Base-by-base conservation (phyloP, 176 grass and related monocot species). In the Triticum dicoccoides region DNA sequence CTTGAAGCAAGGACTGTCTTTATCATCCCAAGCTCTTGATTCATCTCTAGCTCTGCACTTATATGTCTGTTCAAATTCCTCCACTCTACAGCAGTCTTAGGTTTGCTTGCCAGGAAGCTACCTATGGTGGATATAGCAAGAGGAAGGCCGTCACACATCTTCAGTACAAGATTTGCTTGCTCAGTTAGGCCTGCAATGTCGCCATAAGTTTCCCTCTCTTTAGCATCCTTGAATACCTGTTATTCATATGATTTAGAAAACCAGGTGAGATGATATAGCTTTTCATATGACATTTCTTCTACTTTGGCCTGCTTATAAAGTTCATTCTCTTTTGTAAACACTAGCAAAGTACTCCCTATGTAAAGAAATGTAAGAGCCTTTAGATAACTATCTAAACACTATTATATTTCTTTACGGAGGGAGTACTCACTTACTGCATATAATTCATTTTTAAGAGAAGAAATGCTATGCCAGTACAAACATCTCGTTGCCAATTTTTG, bases 41-140 rank as follows among this genome's bases (percentile, higher is more conserved):
- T 73, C 11, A 7, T 27, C 70, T 73, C 39, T 13, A 73, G 3
- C 70, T 73, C 39, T 25, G 70, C 38, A 4, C 5, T 42, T 2
- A 87, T 45, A 1, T 64, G 45, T 1, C 44, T 65, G 37, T 87
- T 38, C 69, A 90, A 20, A 3, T 56, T 77, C 14, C 62, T 34
- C 89, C 89, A 87, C 65, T 80, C 80, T 27, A 1, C n/a, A 11
- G 39, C 83, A 3, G 27, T 84, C 65, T 79, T 78, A 1, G 37
- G 64, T 75, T 73, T 83, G 14, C 23, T 73, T 1, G 80, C 71
- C 0, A 87, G 38, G 49, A 66, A 56, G 38, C 89, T 80, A 21
- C 72, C 85, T 44, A 91, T 69, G 25, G 49, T 84, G 9, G 84
- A 81, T 44, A 91, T 87, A 23, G 89, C 89, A 25, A 91, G 51